Conservation (phyloP, 2,329 filamentous ascomycete genomes). For the Cytospora paraplurivora region DNA sequence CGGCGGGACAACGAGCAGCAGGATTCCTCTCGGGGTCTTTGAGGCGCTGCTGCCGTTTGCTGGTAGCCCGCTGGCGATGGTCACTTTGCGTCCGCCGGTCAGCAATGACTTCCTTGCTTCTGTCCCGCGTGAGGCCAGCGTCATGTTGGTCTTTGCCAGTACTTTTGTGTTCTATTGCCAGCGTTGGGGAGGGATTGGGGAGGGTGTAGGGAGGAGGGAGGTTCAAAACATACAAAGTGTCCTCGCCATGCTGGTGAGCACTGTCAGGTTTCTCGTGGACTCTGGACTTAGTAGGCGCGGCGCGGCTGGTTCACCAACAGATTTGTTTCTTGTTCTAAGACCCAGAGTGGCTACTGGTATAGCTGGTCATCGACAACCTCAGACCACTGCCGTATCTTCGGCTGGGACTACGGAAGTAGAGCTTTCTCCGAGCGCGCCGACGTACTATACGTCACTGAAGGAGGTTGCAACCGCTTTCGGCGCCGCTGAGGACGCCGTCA, state of each 20-base stretch:
- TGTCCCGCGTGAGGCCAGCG: not conserved
- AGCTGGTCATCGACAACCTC: not conserved
- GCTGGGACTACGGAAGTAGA: not conserved
- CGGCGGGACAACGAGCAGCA: not conserved
- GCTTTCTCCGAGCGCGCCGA: not conserved
- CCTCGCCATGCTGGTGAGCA: not conserved
- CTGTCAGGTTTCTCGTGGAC: not conserved
- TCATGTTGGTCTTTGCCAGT: not conserved
- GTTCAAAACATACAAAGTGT: not conserved
- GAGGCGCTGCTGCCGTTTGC: not conserved
- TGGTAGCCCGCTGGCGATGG: not conserved
- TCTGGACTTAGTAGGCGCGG: not conserved
- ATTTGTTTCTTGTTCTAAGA: not conserved
- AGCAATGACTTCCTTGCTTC: not conserved
- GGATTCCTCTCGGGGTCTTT: not conserved
- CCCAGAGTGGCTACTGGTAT: not conserved
- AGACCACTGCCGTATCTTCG: not conserved
- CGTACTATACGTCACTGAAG: slow-evolving; percentile 6
- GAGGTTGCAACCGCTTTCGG: not conserved
- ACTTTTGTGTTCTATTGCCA: not conserved
- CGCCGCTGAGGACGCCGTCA: not conserved
- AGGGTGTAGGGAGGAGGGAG: not conserved
- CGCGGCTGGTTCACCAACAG: not conserved
- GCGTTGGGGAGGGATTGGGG: not conserved
- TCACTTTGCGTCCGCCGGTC: not conserved